Evolutionary conservation across 2,329 filamentous ascomycete species (phyloP), one percentile per base, ranked within the genome.

Genomic region (Penicillium sp.): DNA sequence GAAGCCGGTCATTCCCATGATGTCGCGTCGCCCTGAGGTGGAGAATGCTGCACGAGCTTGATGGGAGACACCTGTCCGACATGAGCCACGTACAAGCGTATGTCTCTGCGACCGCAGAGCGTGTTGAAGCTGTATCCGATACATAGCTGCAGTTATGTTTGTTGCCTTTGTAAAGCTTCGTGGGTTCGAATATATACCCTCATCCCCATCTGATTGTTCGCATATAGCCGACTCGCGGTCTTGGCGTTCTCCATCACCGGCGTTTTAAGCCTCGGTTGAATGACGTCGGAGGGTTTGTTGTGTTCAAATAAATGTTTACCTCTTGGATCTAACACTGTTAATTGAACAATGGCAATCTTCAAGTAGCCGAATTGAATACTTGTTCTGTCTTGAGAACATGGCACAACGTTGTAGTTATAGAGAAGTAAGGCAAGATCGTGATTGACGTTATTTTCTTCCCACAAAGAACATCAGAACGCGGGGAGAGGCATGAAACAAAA

Each of bases 1-100:
- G 73, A 93, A 91, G 26, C 86, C 84, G 1, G 82, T 83, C 34
- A 81, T 84, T 60, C 90, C 86, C 88, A 92, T 91, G 49, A 91
- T 75, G 11, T 63, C 60, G 29, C 59, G 62, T 10, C 57, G 60
- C 32, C 64, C 46, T 26, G 70, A 68, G 18, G 64, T 66, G n/a
- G 72, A 74, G 55, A 75, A 75, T 34, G 58, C 44, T 18, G 47
- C 51, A 10, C 54, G 56, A 26, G 34, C 36, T 18, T 14, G 42
- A 14, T 3, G 40, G 27, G 7, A 54, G 11, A 13, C 36, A 16
- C 51, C 13, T 19, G 11, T 49, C 10, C 18, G 35, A n/a, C 40
- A 41, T 38, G 51, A 7, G 34, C 26, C 6, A 9, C 54, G 34
- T 9, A 55, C 41, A 7, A 46, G 34, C 11, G 32, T 19, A 8